Evolutionary conservation across 768 basidiomycete species (phyloP), one percentile per base, ranked within the genome.

Genomic region (Lentinus brumalis): DNA sequence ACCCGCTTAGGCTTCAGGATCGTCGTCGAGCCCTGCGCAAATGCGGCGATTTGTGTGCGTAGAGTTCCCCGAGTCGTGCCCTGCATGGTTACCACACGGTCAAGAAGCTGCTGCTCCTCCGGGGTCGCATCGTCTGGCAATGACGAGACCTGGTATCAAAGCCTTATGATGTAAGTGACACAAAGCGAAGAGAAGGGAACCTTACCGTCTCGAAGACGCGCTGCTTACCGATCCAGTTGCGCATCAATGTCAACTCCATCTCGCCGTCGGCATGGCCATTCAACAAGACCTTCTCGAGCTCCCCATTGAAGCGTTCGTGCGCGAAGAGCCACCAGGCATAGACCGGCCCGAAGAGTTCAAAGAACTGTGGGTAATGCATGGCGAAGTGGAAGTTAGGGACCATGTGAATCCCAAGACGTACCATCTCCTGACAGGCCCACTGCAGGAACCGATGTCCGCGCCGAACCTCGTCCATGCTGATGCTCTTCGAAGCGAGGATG

Each of bases 241-340:
- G 46, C 29, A 38, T 50, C 26, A 61, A 3, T 1, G 47, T 61
- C 2, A 56, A 47, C 50, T 61, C 60, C 38, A 61, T 55, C 50
- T 61, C 47, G 4, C 60, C 60, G 12, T 35, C 35, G 1, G 16
- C 47, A 5, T 56, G 32, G 9, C 60, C 53, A 18, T 61, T 61
- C n/a, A n/a, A n/a, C n/a, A 9, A 5, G 14, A 61, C 55, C 15
- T 56, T 51, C 46, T 51, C 55, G 5, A 50, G 55, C 1, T 8
- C 10, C 0, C 60, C 60, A 14, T 61, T 61, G 47, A 50, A 56
- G n/a, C 60, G 41, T 50, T 61, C 60, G 21, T 59, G 51, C 16
- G 57, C 50, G 26, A 40, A 56, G 11, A 56, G 21, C 60, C 60
- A 61, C 60, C 60, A 61, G 38, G 53, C 53, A 7, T 55, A 56